Base-by-base conservation (phyloP, 1,284 basidiomycete species). In the Anthracocystis setariae region DNA sequence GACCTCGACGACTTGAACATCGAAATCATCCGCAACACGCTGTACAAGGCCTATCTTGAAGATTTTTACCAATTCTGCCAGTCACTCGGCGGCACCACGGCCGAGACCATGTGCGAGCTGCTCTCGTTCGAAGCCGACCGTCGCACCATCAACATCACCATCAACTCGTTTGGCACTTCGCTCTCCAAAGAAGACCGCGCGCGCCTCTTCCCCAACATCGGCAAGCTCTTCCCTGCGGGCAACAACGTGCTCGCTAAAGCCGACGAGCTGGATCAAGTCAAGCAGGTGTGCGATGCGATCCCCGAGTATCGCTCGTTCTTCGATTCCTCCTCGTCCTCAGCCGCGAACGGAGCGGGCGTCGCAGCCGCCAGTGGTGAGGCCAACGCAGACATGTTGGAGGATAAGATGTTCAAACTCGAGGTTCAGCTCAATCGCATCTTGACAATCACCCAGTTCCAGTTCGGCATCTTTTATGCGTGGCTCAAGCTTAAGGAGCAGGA, bases 1-100 rank as follows among this genome's bases (percentile, higher is more conserved):
- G 96, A 99, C 83, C 88, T 99, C 38, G 96, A 98, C 83, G 96
- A 98, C 84, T 89, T 98, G 71, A 98, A 99, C 86, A 98, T 99
- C 79, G 96, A 99, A 86, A 98, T 99, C 85, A 95, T 99, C 84
- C 92, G 96, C 46, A 98, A 98, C 85, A 94, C 95, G n/a, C 91
- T 99, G 45, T 98, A 98, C 88, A 98, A 97, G 85, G 91, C 94
- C 15, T 99, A 99, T 85, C 90, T 99, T 59, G 95, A 98, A 84
- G 96, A 99, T 84, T 99, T 98, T 84, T 89, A 94, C 86, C 84
- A 87, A 66, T 98, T 92, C 85, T 91, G 90, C 82, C 85, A 87
- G 52, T 88, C 89, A 3, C 85, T 98, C 20, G 91, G 92, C 27
- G 88, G 89, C 13, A 65, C 73, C 2, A 79, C 77, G 0, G 60